Evolutionary conservation across 2,329 filamentous ascomycete genomes (phyloP), one percentile per base, ranked within the genome.

Genomic region (Dothistroma pini): DNA sequence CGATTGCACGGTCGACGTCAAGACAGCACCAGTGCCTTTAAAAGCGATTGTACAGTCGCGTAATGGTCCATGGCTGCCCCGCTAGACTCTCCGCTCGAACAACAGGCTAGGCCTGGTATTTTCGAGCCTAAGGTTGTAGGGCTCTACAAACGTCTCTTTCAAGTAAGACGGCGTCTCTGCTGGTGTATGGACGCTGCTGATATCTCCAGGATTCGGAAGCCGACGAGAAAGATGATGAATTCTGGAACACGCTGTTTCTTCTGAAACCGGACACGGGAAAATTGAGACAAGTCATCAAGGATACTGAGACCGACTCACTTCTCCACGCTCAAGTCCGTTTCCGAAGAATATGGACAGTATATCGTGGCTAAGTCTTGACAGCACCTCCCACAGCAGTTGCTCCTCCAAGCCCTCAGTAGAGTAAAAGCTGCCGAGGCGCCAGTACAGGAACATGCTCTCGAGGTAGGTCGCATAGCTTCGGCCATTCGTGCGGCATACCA

Each of bases 221-320:
- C 61, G 76, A 80, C 56, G 88, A 92, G 31, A 89, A 89, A 64
- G 85, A 90, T 0, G 91, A 96, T 63, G 93, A 92, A 49, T 99
- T 97, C 78, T 99, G 95, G 95, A 84, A 86, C 67, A 95, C 97
- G 77, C 92, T 99, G 78, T 99, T 99, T 75, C 83, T 99, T 41
- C 82, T 97, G 61, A 87, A 87, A 65, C 93, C 93, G 22, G 91
- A 97, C 73, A 83, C 85, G 58, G 75, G 81, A 4, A 84, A 86
- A 54, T 79, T 99, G 66, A 84, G 86, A 73, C 79, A 78, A 54
- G 83, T 92, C 53, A 79, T 99, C 63, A 84, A 87, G 65, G 80
- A 83, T n/a, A 79, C 95, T 47, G 83, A 84, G 56, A 85, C 91
- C 6, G 87, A 90, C 67, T 87, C 93, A 68, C 81, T 96, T 64